Evolutionary conservation across 2,329 filamentous ascomycete species (phyloP).

Genomic region (Hymenoscyphus repandus): DNA sequence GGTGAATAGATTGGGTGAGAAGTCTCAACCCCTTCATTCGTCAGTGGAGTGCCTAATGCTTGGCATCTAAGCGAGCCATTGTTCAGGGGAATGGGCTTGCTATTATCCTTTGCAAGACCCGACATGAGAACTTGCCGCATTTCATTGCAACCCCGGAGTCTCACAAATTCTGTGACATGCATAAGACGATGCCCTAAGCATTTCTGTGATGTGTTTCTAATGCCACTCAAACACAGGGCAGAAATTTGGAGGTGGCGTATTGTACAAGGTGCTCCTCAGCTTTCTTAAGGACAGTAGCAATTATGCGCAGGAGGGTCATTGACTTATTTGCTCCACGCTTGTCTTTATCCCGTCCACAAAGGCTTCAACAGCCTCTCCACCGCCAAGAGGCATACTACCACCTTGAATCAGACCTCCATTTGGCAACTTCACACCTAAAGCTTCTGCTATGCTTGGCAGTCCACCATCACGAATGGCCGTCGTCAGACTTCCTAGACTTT

Average conservation of each 20-base stretch:
- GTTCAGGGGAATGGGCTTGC: conserved; percentile 1
- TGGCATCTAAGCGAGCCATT: neutral
- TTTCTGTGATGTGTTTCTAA: no score
- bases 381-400: conserved; percentile 78
- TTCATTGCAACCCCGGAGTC: no score
- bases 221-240: no score
- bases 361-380: conserved; percentile 81
- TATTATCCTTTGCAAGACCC: neutral
- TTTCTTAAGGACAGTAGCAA: no score
- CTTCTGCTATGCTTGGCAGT: conserved; percentile 82
- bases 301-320: neutral
- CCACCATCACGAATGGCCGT: conserved; percentile 87
- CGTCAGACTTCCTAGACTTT: conserved; percentile 79
- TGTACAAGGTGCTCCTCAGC: no score
- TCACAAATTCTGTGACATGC: no score
- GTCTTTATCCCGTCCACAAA: conserved; percentile 88
- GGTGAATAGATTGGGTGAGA: neutral
- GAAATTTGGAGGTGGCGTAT: no score
- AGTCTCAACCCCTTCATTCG: neutral
- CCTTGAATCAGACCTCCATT: conserved; percentile 79
- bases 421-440: conserved; percentile 71
- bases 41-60: neutral
- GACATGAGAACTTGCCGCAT: no score
- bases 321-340: conserved; percentile 57
- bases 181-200: no score